phyloP scores from a whole-genome alignment of 2,329 filamentous ascomycete species.

The Fusarium humuli region DNA sequence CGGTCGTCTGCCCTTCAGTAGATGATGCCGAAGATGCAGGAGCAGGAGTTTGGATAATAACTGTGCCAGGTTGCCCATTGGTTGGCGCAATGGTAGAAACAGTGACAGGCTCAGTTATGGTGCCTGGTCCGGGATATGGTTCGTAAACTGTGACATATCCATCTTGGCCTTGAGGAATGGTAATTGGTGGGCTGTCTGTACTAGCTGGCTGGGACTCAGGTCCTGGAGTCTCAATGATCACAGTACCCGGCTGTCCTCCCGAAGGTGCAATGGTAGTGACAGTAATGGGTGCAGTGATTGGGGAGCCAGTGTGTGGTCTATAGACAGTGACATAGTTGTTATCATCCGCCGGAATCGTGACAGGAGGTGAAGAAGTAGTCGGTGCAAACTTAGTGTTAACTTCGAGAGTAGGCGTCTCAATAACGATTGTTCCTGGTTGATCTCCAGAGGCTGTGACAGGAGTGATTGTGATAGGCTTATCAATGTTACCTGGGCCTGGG shows the following conservation, averaged over 20 bases:
- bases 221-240: conserved; percentile 34
- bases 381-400: conserved; percentile 32
- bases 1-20: neutral
- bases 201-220: conserved; percentile 2
- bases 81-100: conserved; percentile 24
- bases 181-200: conserved; percentile 15
- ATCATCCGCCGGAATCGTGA: conserved; percentile 11
- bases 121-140: conserved; percentile 24
- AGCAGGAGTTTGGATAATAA: conserved; percentile 31
- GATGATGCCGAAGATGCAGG: neutral
- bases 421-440: conserved; percentile 32
- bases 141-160: conserved; percentile 31
- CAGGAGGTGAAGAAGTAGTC: conserved; percentile 1
- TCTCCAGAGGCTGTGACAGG: conserved; percentile 18
- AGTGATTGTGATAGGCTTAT: conserved; percentile 32
- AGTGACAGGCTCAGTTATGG: conserved; percentile 28
- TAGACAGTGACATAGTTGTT: conserved; percentile 31
- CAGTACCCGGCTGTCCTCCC: conserved; percentile 33
- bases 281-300: conserved; percentile 32
- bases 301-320: conserved; percentile 22
- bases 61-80: conserved; percentile 31
- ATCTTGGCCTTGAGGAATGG: conserved; percentile 32
- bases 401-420: conserved; percentile 28
- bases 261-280: conserved; percentile 36
- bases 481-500: conserved; percentile 32